Evolutionary conservation across 345 rosid species (phyloP).

Genomic region (Schrenkiella parvula): DNA sequence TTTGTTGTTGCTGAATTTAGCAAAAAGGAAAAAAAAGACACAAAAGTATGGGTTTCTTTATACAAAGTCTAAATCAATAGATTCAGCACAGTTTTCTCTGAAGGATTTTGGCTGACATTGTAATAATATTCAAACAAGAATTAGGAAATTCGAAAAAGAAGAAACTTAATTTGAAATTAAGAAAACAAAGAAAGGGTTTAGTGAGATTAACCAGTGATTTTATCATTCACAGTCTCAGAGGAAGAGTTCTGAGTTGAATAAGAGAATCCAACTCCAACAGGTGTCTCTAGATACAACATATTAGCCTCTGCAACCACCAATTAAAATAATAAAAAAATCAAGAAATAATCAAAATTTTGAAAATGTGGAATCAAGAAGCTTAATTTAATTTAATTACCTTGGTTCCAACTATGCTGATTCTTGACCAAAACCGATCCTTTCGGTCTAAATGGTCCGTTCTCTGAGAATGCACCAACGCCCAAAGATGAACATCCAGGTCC

Average conservation of each 20-base stretch:
- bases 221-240: slow-evolving; percentile 67
- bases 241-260: slow-evolving; percentile 62
- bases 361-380: not conserved
- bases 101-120: not conserved
- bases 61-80: slow-evolving; percentile 18
- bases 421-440: slow-evolving; percentile 64
- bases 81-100: not conserved
- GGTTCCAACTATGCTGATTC: slow-evolving; percentile 91
- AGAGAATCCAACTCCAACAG: slow-evolving; percentile 97
- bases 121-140: not conserved
- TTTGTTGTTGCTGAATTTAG: not conserved
- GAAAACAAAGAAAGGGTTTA: not conserved
- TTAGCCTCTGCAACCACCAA: slow-evolving; percentile 68
- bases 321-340: not conserved
- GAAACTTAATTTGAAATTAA: slow-evolving; percentile 6
- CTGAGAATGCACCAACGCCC: slow-evolving; percentile 97
- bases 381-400: slow-evolving; percentile 36
- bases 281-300: slow-evolving; percentile 88
- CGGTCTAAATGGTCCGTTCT: slow-evolving; percentile 97
- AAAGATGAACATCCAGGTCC: slow-evolving; percentile 97
- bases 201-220: slow-evolving; percentile 57
- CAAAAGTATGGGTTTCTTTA: slow-evolving; percentile 3
- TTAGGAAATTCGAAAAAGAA: no score
- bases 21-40: slow-evolving; percentile 7
- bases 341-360: not conserved